Base-by-base conservation (phyloP, 768 basidiomycete genomes). In the Antrodiella citrinella region DNA sequence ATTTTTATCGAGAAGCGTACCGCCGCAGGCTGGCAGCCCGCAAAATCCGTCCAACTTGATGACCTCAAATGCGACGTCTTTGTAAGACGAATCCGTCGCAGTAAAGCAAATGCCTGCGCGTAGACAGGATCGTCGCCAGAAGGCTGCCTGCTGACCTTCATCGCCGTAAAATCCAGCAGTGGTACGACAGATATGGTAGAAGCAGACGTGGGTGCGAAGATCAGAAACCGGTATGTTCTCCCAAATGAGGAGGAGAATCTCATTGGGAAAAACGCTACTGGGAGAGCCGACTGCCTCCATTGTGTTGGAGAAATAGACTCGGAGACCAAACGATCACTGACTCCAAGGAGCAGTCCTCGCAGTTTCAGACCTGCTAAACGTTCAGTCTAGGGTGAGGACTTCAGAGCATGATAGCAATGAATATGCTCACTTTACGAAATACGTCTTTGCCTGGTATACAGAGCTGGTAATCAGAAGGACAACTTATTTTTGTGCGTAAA, bases 181-280 rank as follows among this genome's bases (percentile, higher is more conserved):
- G n/a, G 45, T 47, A 22, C 51, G 49, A 25, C 48, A 51, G 4
- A 53, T 51, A 45, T 55, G 25, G 45, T 58, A 56, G 48, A 42
- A 58, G 45, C 59, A 60, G 21, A 58, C 57, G 39, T 60, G 59
- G 4, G 55, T 57, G 21, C 59, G 55, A 12, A 60, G 26, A 40
- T 58, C 59, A 3, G 44, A 38, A 4, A 38, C 18, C 1, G 53
- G 52, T 15, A 60, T 55, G 35, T 38, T 26, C 10, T 51, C 51
- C 30, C 57, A 56, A 21, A 60, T 45, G 21, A 50, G 30, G 11
- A 54, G 40, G n/a, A 56, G 22, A 1, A 60, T 44, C 39, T 60
- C 59, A 30, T 30, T 26, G 2, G 59, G 59, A 2, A 60, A 22
- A 13, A 49, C 48, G n/a, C 30, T 35, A n/a, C n/a, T n/a, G n/a